phyloP scores from a whole-genome alignment of 2,329 filamentous ascomycete genomes.

The Colletotrichum camelliae region DNA sequence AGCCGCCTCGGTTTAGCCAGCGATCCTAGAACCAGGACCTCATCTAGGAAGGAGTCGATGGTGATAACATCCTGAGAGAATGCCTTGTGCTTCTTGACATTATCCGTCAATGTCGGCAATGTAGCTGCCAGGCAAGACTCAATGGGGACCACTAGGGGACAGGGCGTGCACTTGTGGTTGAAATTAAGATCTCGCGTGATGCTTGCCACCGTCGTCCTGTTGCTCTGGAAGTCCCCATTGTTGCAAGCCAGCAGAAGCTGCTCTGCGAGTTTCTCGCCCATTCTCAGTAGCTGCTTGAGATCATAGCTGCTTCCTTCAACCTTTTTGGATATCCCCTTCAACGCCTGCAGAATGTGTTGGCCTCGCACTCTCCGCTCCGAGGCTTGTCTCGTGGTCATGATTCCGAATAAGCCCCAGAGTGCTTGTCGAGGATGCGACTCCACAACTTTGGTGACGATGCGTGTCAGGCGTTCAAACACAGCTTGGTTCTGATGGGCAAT shows the following conservation, averaged over 20 bases:
- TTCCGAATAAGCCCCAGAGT: conserved; percentile 87
- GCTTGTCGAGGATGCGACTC: conserved; percentile 88
- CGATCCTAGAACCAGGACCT: conserved; percentile 88
- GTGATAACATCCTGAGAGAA: conserved; percentile 88
- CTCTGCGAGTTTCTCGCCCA: conserved; percentile 83
- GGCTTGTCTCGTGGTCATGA: conserved; percentile 79
- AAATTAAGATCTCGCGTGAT: conserved; percentile 81
- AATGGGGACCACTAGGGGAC: conserved; percentile 85
- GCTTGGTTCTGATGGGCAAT: conserved; percentile 84
- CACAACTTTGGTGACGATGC: conserved; percentile 87
- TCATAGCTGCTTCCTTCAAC: conserved; percentile 60
- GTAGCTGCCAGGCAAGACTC: conserved; percentile 84
- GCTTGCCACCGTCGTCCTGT: conserved; percentile 71
- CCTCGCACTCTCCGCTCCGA: conserved; percentile 66
- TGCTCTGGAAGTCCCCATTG: conserved; percentile 74
- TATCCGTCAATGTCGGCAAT: conserved; percentile 76
- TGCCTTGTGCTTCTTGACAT: conserved; percentile 78
- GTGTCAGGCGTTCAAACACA: conserved; percentile 78
- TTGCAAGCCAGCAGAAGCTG: conserved; percentile 83
- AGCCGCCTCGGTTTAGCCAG: conserved; percentile 92
- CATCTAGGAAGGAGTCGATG: conserved; percentile 80
- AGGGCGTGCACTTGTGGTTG: conserved; percentile 83
- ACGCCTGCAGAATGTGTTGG: conserved; percentile 54
- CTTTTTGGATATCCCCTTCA: conserved; percentile 55
- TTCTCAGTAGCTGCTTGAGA: conserved; percentile 73